phyloP scores from a whole-genome alignment of 768 basidiomycete species.

The Russula brevipes region DNA sequence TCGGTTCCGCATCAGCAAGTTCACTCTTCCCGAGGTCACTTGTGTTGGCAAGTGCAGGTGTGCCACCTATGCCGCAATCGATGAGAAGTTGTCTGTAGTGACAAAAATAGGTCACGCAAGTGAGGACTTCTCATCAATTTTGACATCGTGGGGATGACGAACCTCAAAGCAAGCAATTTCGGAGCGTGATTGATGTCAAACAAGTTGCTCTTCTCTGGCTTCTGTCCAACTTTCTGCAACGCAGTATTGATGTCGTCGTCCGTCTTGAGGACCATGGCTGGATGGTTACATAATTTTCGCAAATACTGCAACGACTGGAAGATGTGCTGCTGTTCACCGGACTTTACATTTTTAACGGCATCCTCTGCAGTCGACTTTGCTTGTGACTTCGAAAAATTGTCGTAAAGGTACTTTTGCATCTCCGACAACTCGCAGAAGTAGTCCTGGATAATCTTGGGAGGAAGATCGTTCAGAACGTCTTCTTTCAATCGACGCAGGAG shows the following conservation, averaged over 20 bases:
- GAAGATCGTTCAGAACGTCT: slow-evolving; percentile 91
- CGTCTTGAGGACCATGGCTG: slow-evolving; percentile 80
- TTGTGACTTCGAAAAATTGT: slow-evolving; percentile 82
- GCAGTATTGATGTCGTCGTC: slow-evolving; percentile 52
- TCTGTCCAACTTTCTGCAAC: slow-evolving; percentile 50
- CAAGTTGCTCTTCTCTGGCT: slow-evolving; percentile 40
- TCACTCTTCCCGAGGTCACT: slow-evolving; percentile 64
- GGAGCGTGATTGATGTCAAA: slow-evolving; percentile 89
- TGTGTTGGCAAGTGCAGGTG: slow-evolving; percentile 34
- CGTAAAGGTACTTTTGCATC: slow-evolving; percentile 89
- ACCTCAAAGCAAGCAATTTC: slow-evolving; percentile 89
- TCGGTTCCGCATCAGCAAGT: slow-evolving; percentile 52
- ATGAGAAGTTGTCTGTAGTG: slow-evolving; percentile 74
- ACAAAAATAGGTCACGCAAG: slow-evolving; percentile 4
- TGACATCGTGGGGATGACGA: slow-evolving; percentile 28
- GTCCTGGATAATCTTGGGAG: slow-evolving; percentile 99
- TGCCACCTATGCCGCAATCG: slow-evolving; percentile 87
- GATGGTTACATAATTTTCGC: slow-evolving; percentile 97
- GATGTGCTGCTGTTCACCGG: slow-evolving; percentile 70
- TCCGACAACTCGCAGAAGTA: slow-evolving; percentile 98
- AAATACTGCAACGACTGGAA: slow-evolving; percentile 98
- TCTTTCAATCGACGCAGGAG: slow-evolving; percentile 93
- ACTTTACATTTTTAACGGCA: slow-evolving; percentile 46
- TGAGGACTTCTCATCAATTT: neutral
- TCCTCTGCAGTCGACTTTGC: slow-evolving; percentile 61